A percentile compares a stretch with the other conserved stretches of the same genome.
phyloP scores from a whole-genome alignment of 768 basidiomycete species.

The Leccinum broughii region DNA sequence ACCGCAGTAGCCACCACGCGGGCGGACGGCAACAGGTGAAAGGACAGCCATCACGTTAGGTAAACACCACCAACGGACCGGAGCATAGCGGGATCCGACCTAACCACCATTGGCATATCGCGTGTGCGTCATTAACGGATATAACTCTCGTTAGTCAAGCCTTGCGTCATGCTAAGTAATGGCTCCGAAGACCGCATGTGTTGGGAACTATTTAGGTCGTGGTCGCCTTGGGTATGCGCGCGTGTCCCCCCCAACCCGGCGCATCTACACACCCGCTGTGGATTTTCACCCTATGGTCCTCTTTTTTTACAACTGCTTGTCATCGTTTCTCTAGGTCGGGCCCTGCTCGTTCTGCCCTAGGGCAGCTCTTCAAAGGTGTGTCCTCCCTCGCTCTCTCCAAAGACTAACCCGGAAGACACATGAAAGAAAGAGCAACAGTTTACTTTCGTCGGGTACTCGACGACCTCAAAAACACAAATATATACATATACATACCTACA shows the following conservation, averaged over 20 bases:
- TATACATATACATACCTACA: not conserved
- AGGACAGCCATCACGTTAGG: not conserved
- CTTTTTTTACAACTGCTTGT: not conserved
- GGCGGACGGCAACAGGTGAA: not conserved
- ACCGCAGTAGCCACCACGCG: not conserved
- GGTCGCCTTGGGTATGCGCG: not conserved
- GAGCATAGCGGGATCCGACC: not conserved
- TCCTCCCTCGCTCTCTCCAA: not conserved
- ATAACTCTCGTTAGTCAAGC: not conserved
- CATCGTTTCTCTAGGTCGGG: not conserved
- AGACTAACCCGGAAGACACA: not conserved
- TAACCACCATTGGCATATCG: not conserved
- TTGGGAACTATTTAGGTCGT: not conserved
- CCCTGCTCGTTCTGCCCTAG: not conserved
- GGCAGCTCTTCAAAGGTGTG: not conserved
- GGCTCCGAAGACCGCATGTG: not conserved
- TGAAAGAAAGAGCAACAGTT: not conserved
- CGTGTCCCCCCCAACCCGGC: not conserved
- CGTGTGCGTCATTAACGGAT: not conserved
- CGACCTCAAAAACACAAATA: not conserved
- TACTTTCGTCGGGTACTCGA: not conserved
- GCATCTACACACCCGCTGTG: not conserved
- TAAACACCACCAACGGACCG: not conserved
- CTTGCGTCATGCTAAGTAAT: not conserved
- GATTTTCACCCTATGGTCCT: not conserved